phyloP scores from a whole-genome alignment of 805 yeast species.

The Ogataea nonfermentans region DNA sequence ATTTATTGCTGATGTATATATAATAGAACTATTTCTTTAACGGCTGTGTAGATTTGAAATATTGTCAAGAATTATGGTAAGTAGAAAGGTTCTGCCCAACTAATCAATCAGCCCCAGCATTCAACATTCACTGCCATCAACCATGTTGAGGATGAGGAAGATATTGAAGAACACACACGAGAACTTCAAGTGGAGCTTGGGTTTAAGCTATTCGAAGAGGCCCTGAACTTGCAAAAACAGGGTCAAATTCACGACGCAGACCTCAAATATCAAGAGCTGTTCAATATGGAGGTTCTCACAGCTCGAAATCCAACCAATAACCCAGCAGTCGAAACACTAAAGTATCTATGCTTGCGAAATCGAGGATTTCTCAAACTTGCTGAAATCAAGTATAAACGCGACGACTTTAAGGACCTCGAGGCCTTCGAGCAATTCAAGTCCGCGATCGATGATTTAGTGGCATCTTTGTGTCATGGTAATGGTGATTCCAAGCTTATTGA shows the following conservation, averaged over 20 bases:
- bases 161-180: constrained; percentile 85
- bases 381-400: constrained; percentile 29
- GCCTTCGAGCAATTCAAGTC: constrained; percentile 19
- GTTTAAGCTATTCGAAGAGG: constrained; percentile 68
- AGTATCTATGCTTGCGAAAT: constrained; percentile 79
- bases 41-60: constrained; percentile 8
- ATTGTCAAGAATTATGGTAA: constrained; percentile 6
- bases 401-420: constrained; percentile 29
- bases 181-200: constrained; percentile 91
- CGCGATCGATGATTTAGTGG: constrained; percentile 59
- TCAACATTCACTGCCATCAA: constrained; percentile 81
- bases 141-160: constrained; percentile 69
- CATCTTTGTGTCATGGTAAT: constrained; percentile 64
- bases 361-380: constrained; percentile 69
- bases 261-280: constrained; percentile 56
- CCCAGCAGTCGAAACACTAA: constrained; percentile 71
- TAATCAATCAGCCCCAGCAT: constrained; percentile 27
- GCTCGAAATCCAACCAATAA: constrained; percentile 38
- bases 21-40: neutral
- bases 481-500: constrained; percentile 58
- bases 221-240: constrained; percentile 59
- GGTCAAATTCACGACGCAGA: constrained; percentile 50
- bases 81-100: neutral
- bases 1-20: constrained; percentile 5
- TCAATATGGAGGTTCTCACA: constrained; percentile 64